phyloP scores from a whole-genome alignment of 257 asterid species.

The Rubia yunnanensis region DNA sequence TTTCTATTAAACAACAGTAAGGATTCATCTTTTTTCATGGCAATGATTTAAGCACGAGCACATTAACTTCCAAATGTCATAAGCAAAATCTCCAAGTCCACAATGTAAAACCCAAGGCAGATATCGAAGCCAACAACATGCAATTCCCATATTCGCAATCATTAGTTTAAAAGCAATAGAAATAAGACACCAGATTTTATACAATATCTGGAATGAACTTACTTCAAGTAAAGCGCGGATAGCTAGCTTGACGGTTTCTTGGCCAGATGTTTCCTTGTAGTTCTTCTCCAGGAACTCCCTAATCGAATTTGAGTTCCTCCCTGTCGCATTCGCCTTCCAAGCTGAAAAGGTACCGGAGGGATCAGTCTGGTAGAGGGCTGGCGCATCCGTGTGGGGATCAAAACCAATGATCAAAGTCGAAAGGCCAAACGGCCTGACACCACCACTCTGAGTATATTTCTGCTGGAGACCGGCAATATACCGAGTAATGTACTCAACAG shows the following conservation, averaged over 20 bases:
- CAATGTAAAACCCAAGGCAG: not conserved
- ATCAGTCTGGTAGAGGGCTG: slow-evolving; percentile 92
- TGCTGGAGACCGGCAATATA: slow-evolving; percentile 99
- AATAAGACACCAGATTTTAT: not conserved
- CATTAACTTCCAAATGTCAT: not conserved
- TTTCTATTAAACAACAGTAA: not conserved
- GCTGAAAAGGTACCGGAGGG: slow-evolving; percentile 99
- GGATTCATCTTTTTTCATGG: not conserved
- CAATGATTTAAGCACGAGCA: not conserved
- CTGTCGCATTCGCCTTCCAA: slow-evolving; percentile 99
- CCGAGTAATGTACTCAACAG: slow-evolving; percentile 96
- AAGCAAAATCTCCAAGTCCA: not conserved
- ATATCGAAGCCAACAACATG: not conserved
- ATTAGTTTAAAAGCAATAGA: not conserved
- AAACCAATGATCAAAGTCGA: slow-evolving; percentile 96
- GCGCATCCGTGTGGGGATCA: slow-evolving; percentile 86
- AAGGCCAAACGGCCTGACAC: slow-evolving; percentile 98
- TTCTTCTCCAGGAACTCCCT: slow-evolving; percentile 96
- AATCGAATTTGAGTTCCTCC: slow-evolving; percentile 86
- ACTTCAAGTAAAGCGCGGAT: slow-evolving; percentile 99
- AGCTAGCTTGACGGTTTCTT: slow-evolving; percentile 85
- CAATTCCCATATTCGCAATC: not conserved
- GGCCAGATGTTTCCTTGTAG: slow-evolving; percentile 94
- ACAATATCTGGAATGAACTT: slow-evolving; percentile 14
- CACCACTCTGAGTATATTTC: slow-evolving; percentile 99